These are phyloP conservation scores for Voacanga thouarsii DNA, from an alignment of 257 asterid species.

Conservation along the genomic window DNA sequence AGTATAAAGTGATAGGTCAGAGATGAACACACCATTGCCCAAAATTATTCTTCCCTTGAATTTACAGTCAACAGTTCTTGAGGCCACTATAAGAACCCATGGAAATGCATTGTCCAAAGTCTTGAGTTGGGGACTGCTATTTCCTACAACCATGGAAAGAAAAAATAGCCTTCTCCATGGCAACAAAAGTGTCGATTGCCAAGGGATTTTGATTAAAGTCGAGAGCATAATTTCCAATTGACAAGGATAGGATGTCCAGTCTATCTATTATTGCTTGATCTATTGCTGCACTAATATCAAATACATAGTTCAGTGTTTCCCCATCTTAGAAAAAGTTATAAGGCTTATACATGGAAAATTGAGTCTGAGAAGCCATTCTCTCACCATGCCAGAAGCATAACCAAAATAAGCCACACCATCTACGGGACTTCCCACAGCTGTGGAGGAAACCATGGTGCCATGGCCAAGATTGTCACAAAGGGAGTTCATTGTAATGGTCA, in stretches of 20 bases:
- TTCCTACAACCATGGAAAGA: constrained; percentile 45
- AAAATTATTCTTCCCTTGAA: no score
- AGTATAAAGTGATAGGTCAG: no score
- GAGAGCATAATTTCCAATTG: constrained; percentile 10
- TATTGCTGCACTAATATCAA: constrained; percentile 48
- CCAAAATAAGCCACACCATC: constrained; percentile 33
- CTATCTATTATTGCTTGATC: constrained; percentile 52
- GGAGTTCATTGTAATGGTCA: constrained; percentile 27
- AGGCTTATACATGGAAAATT: constrained; percentile 35
- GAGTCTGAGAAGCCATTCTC: constrained; percentile 50
- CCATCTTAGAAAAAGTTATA: constrained; percentile 18
- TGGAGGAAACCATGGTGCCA: constrained; percentile 45
- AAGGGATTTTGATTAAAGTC: constrained; percentile 30
- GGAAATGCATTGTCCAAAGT: constrained; percentile 35
- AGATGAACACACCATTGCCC: no score
- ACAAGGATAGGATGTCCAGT: constrained; percentile 40
- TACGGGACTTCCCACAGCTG: constrained; percentile 42
- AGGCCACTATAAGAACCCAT: constrained; percentile 32
- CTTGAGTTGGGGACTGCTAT: constrained; percentile 13
- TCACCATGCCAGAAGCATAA: constrained; percentile 41
- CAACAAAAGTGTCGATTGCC: constrained; percentile 46
- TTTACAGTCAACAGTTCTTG: constrained; percentile 41
- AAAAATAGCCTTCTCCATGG: constrained; percentile 36
- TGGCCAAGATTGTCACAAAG: constrained; percentile 40
- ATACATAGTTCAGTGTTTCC: constrained; percentile 7